Base-by-base conservation (phyloP, 257 asterid species). In the Pogostemon cablin region DNA sequence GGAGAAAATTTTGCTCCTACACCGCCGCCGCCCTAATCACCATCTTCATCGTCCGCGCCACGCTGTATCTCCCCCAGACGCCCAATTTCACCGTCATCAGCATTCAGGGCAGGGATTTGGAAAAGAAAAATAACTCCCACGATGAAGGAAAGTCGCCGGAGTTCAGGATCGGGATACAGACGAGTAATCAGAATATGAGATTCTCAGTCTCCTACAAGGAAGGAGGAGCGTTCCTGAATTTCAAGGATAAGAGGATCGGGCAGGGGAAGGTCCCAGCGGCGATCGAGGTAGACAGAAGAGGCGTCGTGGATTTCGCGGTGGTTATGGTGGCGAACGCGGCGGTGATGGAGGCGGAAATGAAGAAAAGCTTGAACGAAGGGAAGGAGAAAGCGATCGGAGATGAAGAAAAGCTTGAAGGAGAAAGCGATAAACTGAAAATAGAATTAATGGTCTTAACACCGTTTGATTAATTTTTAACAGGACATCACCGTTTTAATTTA, bases 11-110 rank as follows among this genome's bases (percentile, higher is more conserved):
- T 57, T 79, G 76, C 40, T 70, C 70, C 77, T 3, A 62, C 68
- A 8, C 76, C 41, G 0, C 71, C 52, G 9, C 75, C 12, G n/a
- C 66, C 11, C 72, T 46, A 2, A 3, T 49, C 7, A 44, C 72
- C 0, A 0, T 83, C 6, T 4, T 53, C 3, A 12, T 66, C 58
- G n/a, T 73, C 41, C 82, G 81, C 35, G 53, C 55, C 65, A 62
- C 78, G 64, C 59, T 78, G 3, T 88, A 82, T 84, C 34, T 25
- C 40, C 92, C 95, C 59, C 54, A 53, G 34, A 9, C 80, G 4
- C 97, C 93, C 4, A 59, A 68, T 2, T 81, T 93, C 71, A 2
- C 80, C 62, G 12, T 93, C 67, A 9, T 48, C 0, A 20, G 50
- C 5, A 37, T 93, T 47, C 77, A 6, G 5, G 79, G 65, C 71